Conservation (phyloP, 2,329 filamentous ascomycete species). For the Fulvia fulva region DNA sequence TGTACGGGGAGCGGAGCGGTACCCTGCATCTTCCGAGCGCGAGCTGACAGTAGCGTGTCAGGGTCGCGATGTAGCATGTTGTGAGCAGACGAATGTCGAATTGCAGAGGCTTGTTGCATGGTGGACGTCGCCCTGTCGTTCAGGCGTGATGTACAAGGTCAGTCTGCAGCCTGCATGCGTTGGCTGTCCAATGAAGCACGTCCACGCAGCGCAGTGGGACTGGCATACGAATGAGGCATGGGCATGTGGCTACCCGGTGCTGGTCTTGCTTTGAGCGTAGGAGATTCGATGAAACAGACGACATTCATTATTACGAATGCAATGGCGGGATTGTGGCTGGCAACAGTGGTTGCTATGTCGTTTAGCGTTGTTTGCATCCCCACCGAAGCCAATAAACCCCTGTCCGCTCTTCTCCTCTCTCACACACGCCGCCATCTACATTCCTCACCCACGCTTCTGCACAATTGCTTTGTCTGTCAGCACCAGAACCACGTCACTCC, state of each 20-base stretch:
- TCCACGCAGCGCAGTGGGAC: constrained; percentile 3
- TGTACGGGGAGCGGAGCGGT: background rate
- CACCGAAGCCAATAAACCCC: background rate
- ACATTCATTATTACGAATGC: background rate
- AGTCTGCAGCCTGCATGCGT: background rate
- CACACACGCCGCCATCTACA: background rate
- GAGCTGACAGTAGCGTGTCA: constrained; percentile 3
- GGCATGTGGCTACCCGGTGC: background rate
- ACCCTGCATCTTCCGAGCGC: background rate
- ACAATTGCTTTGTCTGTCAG: background rate
- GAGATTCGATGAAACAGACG: background rate
- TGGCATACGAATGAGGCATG: background rate
- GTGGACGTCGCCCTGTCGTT: background rate
- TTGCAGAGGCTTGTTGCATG: background rate
- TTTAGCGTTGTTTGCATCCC: background rate
- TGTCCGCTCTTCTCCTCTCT: background rate
- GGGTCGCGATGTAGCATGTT: background rate
- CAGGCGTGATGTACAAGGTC: background rate
- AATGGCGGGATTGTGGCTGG: background rate
- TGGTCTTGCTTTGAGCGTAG: constrained; percentile 4
- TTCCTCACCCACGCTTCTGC: background rate
- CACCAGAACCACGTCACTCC: background rate
- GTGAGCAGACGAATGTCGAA: background rate
- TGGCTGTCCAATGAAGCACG: constrained; percentile 1
- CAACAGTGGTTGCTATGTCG: background rate